Conservation (phyloP, 306 rosid genomes). For the Hippophae tibetana region DNA sequence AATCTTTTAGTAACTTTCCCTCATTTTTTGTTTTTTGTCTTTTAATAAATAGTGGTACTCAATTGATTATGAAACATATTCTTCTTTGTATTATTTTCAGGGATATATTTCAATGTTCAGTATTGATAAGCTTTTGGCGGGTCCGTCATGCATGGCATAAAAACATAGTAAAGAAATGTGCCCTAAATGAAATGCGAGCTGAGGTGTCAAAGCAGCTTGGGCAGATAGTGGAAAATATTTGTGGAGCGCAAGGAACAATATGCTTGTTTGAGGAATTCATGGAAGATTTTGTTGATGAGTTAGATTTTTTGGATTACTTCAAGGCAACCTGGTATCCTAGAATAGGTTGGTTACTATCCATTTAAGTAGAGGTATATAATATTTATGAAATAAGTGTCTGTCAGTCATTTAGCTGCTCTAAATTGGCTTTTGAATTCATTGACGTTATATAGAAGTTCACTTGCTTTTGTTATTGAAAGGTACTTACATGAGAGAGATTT, state of each 20-base stretch:
- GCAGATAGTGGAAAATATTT: conserved; percentile 46
- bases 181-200: conserved; percentile 45
- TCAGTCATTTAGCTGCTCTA: neutral
- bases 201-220: conserved; percentile 56
- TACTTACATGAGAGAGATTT: conserved; percentile 6
- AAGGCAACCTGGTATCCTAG: conserved; percentile 83
- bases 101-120: conserved; percentile 84
- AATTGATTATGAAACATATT: conserved; percentile 13
- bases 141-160: conserved; percentile 84
- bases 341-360: conserved; percentile 45
- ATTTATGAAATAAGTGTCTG: neutral
- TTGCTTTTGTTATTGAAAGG: neutral
- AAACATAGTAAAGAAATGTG: conserved; percentile 49
- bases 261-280: conserved; percentile 58
- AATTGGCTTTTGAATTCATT: neutral
- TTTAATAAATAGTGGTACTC: conserved; percentile 1
- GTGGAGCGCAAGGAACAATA: conserved; percentile 38
- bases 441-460: neutral
- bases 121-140: conserved; percentile 71
- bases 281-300: conserved; percentile 60
- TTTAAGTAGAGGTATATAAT: conserved; percentile 15
- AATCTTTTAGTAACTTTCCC: neutral
- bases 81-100: conserved; percentile 36
- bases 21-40: conserved; percentile 8
- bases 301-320: conserved; percentile 71